Conservation (phyloP, 257 asterid species). For the Solanum pimpinellifolium region DNA sequence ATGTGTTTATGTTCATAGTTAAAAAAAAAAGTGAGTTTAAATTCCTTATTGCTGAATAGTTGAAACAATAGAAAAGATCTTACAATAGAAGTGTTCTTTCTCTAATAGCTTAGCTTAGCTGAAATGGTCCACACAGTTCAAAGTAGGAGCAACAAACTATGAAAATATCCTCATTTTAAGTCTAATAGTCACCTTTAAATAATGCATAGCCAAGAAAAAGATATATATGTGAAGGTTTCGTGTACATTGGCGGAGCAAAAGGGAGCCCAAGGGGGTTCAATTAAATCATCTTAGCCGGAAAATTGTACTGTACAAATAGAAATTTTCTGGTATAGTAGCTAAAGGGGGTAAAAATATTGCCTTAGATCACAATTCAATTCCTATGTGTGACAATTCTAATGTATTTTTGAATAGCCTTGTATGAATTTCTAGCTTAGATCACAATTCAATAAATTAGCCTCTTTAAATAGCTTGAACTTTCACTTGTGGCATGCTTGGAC, state of each 20-base stretch:
- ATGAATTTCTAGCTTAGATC: background rate
- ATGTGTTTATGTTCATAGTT: background rate
- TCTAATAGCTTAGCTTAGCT: background rate
- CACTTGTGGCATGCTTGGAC: background rate
- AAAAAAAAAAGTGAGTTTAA: background rate
- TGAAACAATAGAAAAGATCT: background rate
- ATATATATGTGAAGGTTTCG: background rate
- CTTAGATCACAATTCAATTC: background rate
- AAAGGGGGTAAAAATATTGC: background rate
- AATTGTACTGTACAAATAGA: background rate
- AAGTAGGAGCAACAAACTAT: background rate
- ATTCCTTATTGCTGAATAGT: background rate
- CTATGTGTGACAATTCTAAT: background rate
- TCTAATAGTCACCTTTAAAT: background rate
- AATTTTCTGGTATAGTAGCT: background rate
- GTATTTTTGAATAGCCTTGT: background rate
- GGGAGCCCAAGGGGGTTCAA: background rate
- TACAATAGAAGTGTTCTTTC: background rate
- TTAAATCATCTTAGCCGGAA: background rate
- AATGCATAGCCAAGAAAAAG: background rate
- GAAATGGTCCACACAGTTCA: background rate
- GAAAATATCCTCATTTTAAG: background rate
- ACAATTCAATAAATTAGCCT: background rate
- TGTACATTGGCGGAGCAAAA: background rate
- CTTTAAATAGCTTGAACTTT: background rate